Base-by-base conservation (phyloP, 805 yeast genomes). In the Ogataea nakhonphanomensis region DNA sequence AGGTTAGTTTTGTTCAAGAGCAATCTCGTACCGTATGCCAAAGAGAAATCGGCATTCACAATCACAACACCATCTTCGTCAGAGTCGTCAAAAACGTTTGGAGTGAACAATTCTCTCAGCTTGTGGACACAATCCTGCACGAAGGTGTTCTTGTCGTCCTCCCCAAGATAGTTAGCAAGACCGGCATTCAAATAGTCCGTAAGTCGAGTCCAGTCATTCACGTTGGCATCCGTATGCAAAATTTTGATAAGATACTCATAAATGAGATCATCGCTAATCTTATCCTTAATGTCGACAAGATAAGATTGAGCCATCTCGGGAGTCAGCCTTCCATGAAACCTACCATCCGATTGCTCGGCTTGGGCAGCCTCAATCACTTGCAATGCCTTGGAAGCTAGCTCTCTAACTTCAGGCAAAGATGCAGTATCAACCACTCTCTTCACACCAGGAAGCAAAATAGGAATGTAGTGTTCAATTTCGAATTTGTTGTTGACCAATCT, bases 1-100 rank as follows among this genome's bases (percentile, higher is more conserved):
- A 91, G 70, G 46, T 76, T 85, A 33, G 99, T 89, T 70, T 93
- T 93, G 74, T 90, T 91, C 54, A 91, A 72, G 54, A 93, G 76
- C 97, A 91, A 91, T 68, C 97, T 81, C 21, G 96, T 86, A 67
- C 99, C 99, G 61, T 93, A 93, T 27, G 99, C 99, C 51, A 91
- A 71, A 0, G 98, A 93, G 66, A 91, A 91, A 59, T 86, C 93
- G 25, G 97, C 83, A 63, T 93, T 89, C 49, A 90, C 97, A 57
- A 93, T 84, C 59, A 84, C 95, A 47, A 89, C 68, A 44, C 95
- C 97, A 32, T 88, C 96, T 28, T 81, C 85, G 14, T 71, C 75
- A 44, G 78, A 77, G 30, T 75, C 82, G 37, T 71, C 76, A 29
- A 69, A 73, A 15, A 79, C 75, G 24, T 66, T 73, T 33, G 73